A percentile compares a stretch with the other conserved stretches of the same genome.
Evolutionary conservation across 192 early-diverging fungal species (phyloP).

Genomic region (Coemansia javaensis): DNA sequence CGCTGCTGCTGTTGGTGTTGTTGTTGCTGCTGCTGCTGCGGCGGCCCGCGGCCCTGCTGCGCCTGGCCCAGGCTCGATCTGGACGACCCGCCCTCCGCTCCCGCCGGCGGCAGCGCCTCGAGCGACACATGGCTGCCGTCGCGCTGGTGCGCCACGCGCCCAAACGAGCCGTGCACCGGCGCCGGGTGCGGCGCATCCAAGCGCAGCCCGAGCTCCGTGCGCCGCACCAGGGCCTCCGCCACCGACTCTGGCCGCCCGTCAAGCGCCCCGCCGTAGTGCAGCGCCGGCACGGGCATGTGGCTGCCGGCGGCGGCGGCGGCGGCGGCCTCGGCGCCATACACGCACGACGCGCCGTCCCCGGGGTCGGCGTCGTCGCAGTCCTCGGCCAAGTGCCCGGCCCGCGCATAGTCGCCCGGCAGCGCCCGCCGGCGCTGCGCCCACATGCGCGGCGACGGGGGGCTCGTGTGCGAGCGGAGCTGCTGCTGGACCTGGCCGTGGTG

Average conservation of each 20-base stretch:
- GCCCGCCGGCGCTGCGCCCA: slow-evolving; percentile 10
- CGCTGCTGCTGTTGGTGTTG: slow-evolving; percentile 8
- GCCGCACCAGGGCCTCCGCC: slow-evolving; percentile 17
- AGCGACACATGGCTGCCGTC: slow-evolving; percentile 9
- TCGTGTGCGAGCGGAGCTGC: slow-evolving; percentile 28
- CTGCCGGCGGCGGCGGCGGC: not conserved
- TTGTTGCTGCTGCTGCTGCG: slow-evolving; percentile 10
- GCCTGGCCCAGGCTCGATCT: not conserved
- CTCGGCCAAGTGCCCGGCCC: slow-evolving; percentile 9
- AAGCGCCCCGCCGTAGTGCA: slow-evolving; percentile 27
- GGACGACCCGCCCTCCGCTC: slow-evolving; percentile 19
- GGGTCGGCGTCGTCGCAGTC: slow-evolving; percentile 17
- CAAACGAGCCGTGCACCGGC: slow-evolving; percentile 4
- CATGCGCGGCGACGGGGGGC: slow-evolving; percentile 42
- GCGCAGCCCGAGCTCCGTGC: slow-evolving; percentile 38
- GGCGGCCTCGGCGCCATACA: slow-evolving; percentile 18
- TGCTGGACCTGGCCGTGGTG: no score
- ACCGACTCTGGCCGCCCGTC: slow-evolving; percentile 33
- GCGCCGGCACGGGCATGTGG: slow-evolving; percentile 13
- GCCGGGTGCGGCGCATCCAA: slow-evolving; percentile 10
- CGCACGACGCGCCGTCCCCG: slow-evolving; percentile 17
- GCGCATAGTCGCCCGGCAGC: slow-evolving; percentile 2
- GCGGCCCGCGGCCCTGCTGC: slow-evolving; percentile 3
- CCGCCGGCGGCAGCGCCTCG: slow-evolving; percentile 19
- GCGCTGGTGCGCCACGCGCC: slow-evolving; percentile 10